Base-by-base conservation (phyloP, 768 basidiomycete genomes). In the Hemileccinum rubropunctum region DNA sequence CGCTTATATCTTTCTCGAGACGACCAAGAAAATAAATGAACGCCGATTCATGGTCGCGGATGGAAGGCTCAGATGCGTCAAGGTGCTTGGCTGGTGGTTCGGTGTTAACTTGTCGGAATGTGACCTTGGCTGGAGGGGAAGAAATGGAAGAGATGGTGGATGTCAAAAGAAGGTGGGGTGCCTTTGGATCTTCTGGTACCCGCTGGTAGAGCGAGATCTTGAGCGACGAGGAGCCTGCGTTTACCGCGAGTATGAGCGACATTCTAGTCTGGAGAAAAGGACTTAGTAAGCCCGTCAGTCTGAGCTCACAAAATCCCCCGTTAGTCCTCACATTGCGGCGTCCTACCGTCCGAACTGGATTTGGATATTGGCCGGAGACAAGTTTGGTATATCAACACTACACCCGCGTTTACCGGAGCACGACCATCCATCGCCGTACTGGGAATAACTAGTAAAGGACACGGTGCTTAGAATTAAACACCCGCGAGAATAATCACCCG, bases 141-240 rank as follows among this genome's bases (percentile, higher is more conserved):
- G 80, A 78, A 33, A 88, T 81, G 55, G 78, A 76, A n/a, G 79
- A 75, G 36, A 83, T 72, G 33, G 76, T 76, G 13, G 76, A 79
- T 4, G 72, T 77, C 39, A 84, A 63, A 23, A 81, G 48, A 32
- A 83, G 75, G 4, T 73, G 68, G 8, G 74, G 73, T 27, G 67
- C 68, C 8, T 62, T 59, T 40, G 69, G 61, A 47, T 56, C 54
- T 1, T 62, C 53, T 17, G 54, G 49, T 26, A 58, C 56, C 26
- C 71, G 63, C 35, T 63, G 57, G 59, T 79, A 93, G 39, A 93
- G 77, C 12, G 86, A 83, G 39, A 88, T 80, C 71, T 92, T 93
- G 71, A 93, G 83, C 6, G 90, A 92, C 2, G 90, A 92, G 0
- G 89, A 91, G 34, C 90, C 90, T 6, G 90, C 81, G 57, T 91